Conservation (phyloP, 2,329 filamentous ascomycete genomes). For the Acrodontium crateriforme region DNA sequence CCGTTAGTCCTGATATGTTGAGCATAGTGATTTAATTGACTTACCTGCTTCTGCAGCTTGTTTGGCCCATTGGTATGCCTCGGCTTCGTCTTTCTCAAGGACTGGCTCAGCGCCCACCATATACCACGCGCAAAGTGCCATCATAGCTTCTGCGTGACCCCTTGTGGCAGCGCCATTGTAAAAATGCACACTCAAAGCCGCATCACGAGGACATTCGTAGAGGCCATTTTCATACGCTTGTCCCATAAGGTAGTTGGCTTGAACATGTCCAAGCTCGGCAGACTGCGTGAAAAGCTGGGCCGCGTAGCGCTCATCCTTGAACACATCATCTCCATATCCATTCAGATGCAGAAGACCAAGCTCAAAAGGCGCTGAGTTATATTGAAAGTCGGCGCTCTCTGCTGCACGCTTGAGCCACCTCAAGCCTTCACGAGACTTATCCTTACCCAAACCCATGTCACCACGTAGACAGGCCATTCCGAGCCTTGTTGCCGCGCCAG, state of each 20-base stretch:
- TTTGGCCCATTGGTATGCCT: conserved; percentile 92
- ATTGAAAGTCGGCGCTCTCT: conserved; percentile 79
- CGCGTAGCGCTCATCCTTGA: conserved; percentile 78
- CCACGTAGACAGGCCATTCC: conserved; percentile 81
- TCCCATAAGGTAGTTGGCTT: conserved; percentile 80
- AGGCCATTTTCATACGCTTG: conserved; percentile 92
- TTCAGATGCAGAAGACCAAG: conserved; percentile 78
- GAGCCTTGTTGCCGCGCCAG: conserved; percentile 84
- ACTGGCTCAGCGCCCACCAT: conserved; percentile 88
- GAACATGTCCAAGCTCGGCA: conserved; percentile 76
- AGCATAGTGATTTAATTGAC: conserved; percentile 21
- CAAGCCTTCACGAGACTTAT: conserved; percentile 76
- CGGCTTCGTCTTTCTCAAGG: conserved; percentile 85
- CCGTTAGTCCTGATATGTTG: conserved; percentile 26
- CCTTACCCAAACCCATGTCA: conserved; percentile 61
- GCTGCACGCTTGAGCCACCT: conserved; percentile 94
- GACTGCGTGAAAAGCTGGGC: conserved; percentile 90
- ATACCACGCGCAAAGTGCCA: conserved; percentile 98
- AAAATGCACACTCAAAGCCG: conserved; percentile 89
- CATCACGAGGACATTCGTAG: conserved; percentile 76
- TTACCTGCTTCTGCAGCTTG: conserved; percentile 74
- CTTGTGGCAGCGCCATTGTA: conserved; percentile 84
- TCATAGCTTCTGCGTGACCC: conserved; percentile 80
- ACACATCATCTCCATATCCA: conserved; percentile 89
- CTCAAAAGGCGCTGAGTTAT: conserved; percentile 86